Conservation (phyloP, 2,329 filamentous ascomycete genomes). For the Monilinia fructigena region DNA sequence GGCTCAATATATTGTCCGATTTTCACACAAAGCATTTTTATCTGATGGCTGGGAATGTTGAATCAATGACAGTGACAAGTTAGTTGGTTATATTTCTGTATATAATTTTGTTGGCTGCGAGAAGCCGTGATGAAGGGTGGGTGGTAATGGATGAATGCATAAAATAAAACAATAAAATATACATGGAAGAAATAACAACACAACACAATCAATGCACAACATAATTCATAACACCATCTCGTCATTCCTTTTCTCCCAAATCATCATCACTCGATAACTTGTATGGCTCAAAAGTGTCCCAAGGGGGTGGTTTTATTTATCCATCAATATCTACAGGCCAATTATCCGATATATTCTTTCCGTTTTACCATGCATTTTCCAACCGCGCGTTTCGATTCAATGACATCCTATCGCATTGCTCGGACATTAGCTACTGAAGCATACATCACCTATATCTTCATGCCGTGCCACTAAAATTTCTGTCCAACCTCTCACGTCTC, state of each 20-base stretch:
- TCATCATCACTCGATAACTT: not conserved
- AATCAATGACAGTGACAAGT: not conserved
- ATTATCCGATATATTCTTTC: conserved; percentile 5
- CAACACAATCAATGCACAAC: conserved; percentile 7
- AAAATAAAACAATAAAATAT: not conserved
- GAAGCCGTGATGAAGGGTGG: not conserved
- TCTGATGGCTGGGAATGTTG: conserved; percentile 7
- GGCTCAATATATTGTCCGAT: conserved; percentile 8
- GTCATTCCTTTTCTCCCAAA: not conserved
- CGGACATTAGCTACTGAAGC: conserved; percentile 15
- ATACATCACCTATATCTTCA: conserved; percentile 13
- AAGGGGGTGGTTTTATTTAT: conserved; percentile 20
- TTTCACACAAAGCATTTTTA: conserved; percentile 20
- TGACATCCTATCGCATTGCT: conserved; percentile 14
- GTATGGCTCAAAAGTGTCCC: conserved; percentile 15
- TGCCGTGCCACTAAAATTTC: conserved; percentile 14
- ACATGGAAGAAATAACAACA: not conserved
- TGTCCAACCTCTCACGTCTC: conserved; percentile 18
- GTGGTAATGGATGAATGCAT: conserved; percentile 6
- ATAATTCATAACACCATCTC: conserved; percentile 11
- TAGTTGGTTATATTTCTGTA: not conserved
- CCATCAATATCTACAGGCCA: conserved; percentile 6
- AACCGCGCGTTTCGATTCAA: conserved; percentile 22
- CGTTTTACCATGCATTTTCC: not conserved
- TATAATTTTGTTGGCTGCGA: not conserved